Percentiles rank a stretch among this genome's conserved stretches.
Conservation (phyloP, 441 rosid genomes). For the Adansonia grandidieri region DNA sequence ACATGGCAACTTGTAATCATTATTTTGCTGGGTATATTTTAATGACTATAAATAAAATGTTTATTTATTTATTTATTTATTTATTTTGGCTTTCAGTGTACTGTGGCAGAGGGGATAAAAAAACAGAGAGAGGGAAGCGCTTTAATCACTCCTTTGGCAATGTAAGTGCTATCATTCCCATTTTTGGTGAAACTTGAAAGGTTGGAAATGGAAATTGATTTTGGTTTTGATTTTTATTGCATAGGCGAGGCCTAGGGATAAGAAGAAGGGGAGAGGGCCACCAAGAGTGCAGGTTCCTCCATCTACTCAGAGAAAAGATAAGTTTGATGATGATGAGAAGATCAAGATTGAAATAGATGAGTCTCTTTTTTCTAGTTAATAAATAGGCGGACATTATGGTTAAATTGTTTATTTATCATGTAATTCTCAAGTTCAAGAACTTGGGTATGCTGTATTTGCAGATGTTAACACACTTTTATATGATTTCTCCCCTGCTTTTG, state of each 20-base stretch:
- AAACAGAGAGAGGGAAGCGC: slow-evolving; percentile 77
- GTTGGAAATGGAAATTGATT: neutral
- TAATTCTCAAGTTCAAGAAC: slow-evolving; percentile 22
- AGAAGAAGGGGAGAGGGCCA: slow-evolving; percentile 84
- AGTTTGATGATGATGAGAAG: slow-evolving; percentile 57
- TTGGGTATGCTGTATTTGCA: slow-evolving; percentile 29
- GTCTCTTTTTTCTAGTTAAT: slow-evolving; percentile 58
- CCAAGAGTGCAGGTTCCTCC: slow-evolving; percentile 67
- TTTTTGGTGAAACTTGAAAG: neutral
- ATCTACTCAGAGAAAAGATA: slow-evolving; percentile 61
- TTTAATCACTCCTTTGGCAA: slow-evolving; percentile 83
- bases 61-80: no score
- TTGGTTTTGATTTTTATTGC: neutral
- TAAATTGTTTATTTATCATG: slow-evolving; percentile 22
- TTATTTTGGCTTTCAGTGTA: slow-evolving; percentile 46
- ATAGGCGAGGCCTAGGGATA: slow-evolving; percentile 82
- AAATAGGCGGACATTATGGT: no score
- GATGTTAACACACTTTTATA: neutral
- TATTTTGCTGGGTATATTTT: no score
- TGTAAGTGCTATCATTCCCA: slow-evolving; percentile 42
- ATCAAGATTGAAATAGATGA: slow-evolving; percentile 72
- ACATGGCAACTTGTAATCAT: no score
- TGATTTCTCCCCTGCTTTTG: slow-evolving; percentile 5
- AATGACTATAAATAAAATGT: no score
- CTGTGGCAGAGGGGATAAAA: slow-evolving; percentile 80